These are phyloP conservation scores for Cadophora sp. DNA, from an alignment of 2,329 filamentous ascomycete species.

Conservation along the genomic window DNA sequence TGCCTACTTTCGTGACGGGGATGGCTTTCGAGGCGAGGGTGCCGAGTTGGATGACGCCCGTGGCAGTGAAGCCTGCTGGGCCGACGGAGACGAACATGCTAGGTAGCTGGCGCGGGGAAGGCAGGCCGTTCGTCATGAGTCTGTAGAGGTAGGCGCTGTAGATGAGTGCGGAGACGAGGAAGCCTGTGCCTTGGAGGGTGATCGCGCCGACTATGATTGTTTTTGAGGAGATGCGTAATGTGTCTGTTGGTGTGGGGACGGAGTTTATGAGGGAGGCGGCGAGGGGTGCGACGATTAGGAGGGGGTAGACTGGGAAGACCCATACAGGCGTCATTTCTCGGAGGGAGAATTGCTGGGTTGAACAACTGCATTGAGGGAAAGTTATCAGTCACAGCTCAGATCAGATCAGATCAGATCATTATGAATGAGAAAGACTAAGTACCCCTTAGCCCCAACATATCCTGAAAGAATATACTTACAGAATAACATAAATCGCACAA, in stretches of 20 bases:
- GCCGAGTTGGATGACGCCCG: constrained; percentile 13
- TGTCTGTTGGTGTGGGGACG: constrained; percentile 4
- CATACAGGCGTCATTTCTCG: constrained; percentile 14
- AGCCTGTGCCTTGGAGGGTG: constrained; percentile 13
- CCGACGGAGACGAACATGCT: constrained; percentile 18
- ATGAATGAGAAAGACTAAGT: too few relatives aligned
- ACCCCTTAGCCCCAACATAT: too few relatives aligned
- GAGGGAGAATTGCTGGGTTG: constrained; percentile 10
- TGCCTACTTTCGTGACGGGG: constrained; percentile 3
- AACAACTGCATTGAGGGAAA: background rate
- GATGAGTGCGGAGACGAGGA: constrained; percentile 13
- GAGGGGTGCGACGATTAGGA: constrained; percentile 11
- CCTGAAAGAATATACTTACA: background rate
- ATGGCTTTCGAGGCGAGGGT: constrained; percentile 11
- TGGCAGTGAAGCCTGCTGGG: constrained; percentile 15
- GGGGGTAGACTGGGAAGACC: constrained; percentile 17
- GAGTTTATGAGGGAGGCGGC: constrained; percentile 15
- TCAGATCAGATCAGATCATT: background rate
- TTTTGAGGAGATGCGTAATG: constrained; percentile 14
- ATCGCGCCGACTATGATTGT: constrained; percentile 15
- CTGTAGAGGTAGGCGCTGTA: constrained; percentile 20
- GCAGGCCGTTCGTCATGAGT: constrained; percentile 14
- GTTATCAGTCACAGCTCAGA: background rate
- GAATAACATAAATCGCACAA: constrained; percentile 15
- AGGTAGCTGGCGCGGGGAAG: background rate